Percentiles rank a stretch among this genome's conserved stretches.
phyloP scores from a whole-genome alignment of 768 basidiomycete genomes.

The Mycena haematopus region DNA sequence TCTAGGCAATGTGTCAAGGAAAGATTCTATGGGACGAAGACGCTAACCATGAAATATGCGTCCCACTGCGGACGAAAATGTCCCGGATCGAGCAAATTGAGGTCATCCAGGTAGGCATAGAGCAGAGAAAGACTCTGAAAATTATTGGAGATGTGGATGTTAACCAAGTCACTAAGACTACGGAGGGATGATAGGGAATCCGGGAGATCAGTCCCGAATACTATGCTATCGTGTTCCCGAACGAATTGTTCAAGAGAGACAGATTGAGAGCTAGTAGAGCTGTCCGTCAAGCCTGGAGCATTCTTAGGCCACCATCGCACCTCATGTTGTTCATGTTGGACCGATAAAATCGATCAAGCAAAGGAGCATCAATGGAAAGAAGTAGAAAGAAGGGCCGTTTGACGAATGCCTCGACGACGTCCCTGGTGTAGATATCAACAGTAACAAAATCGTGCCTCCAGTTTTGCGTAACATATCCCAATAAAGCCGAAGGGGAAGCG shows the following conservation, averaged over 20 bases:
- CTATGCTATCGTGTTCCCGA: constrained; percentile 66
- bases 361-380: constrained; percentile 81
- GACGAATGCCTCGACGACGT: constrained; percentile 69
- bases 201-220: constrained; percentile 57
- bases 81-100: constrained; percentile 75
- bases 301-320: constrained; percentile 13
- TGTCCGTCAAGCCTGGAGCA: not conserved
- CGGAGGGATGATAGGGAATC: constrained; percentile 38
- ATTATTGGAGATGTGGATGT: constrained; percentile 69
- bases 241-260: constrained; percentile 77
- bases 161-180: constrained; percentile 55
- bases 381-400: constrained; percentile 93
- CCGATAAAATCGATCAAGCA: constrained; percentile 71
- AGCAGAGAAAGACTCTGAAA: constrained; percentile 62
- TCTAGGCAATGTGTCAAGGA: constrained; percentile 49
- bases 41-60: constrained; percentile 91
- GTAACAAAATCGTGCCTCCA: constrained; percentile 89
- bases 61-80: constrained; percentile 93
- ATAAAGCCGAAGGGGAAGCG: constrained; percentile 55
- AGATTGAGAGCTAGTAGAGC: constrained; percentile 21
- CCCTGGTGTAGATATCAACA: constrained; percentile 61
- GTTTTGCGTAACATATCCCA: constrained; percentile 78
- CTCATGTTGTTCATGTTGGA: constrained; percentile 53
- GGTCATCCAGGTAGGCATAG: constrained; percentile 63
- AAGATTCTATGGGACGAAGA: not conserved